Percentiles rank a stretch among this genome's conserved stretches.
Evolutionary conservation across 192 early-diverging fungal species (phyloP).

Genomic region (Polychytrium aggregatum): DNA sequence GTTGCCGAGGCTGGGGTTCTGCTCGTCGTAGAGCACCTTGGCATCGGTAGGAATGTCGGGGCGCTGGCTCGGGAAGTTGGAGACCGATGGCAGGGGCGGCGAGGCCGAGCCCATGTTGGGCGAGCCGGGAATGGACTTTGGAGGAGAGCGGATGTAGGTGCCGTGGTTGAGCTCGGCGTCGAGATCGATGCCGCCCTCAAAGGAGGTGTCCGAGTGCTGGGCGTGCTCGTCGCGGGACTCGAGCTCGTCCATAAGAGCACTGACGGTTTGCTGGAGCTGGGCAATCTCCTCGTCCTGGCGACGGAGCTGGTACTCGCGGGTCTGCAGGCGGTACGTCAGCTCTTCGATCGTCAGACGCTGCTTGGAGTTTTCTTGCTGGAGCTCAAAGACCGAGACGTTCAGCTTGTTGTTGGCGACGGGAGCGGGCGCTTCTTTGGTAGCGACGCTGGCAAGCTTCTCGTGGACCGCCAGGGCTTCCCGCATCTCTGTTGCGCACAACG

Average conservation of each 20-base stretch:
- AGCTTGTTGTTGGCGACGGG: background rate
- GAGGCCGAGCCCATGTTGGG: no score
- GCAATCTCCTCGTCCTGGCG: background rate
- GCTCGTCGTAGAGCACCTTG: no score
- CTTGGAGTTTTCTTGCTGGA: background rate
- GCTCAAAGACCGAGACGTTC: background rate
- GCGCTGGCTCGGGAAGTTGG: no score
- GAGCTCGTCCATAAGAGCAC: constrained; percentile 6
- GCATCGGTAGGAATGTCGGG: no score
- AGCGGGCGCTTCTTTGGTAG: background rate
- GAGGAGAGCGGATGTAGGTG: background rate
- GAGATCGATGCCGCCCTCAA: background rate
- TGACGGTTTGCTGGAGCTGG: background rate
- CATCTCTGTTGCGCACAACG: background rate
- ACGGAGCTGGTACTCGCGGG: background rate
- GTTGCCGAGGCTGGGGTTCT: no score
- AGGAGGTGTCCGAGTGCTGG: background rate
- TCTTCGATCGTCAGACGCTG: background rate
- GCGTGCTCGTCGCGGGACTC: constrained; percentile 1
- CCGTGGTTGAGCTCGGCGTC: background rate
- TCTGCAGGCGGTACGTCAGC: background rate
- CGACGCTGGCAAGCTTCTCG: background rate
- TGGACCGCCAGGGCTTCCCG: background rate
- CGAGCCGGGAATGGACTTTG: background rate
- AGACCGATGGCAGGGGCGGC: no score